These are phyloP conservation scores for Aspergillus nomiae DNA, from an alignment of 2,329 filamentous ascomycete genomes.

Conservation along the genomic window DNA sequence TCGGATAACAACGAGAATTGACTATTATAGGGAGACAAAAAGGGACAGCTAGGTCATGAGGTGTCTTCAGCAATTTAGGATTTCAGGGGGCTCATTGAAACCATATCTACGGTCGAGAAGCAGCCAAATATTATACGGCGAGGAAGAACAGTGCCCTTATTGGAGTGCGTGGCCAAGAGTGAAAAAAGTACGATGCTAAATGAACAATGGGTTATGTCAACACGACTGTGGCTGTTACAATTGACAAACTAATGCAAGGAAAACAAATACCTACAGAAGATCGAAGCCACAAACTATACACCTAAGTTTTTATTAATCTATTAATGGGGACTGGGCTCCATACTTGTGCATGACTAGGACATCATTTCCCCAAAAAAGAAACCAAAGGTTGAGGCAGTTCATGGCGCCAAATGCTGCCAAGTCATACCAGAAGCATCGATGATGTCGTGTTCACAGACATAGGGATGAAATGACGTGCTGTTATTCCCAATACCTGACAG, in stretches of 20 bases:
- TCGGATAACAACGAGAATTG: background rate
- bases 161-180: conserved; percentile 5
- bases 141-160: conserved; percentile 4
- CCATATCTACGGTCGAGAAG: conserved; percentile 8
- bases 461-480: background rate
- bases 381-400: background rate
- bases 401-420: background rate
- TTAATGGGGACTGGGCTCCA: conserved; percentile 15
- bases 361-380: background rate
- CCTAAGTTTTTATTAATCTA: conserved; percentile 16
- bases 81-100: background rate
- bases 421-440: background rate
- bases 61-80: background rate
- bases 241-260: conserved; percentile 27
- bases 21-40: background rate
- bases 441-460: background rate
- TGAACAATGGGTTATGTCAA: conserved; percentile 8
- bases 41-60: background rate
- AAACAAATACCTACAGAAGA: conserved; percentile 25
- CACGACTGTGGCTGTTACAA: conserved; percentile 21
- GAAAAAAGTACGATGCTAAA: conserved; percentile 22
- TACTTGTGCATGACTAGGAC: conserved; percentile 13
- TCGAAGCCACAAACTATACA: conserved; percentile 13
- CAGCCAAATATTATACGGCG: conserved; percentile 19
- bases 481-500: background rate